Percentiles rank a stretch among this genome's conserved stretches.
Evolutionary conservation across 352 stramenopile genomes (phyloP).

Genomic region (Globisporangium orthogonon): DNA sequence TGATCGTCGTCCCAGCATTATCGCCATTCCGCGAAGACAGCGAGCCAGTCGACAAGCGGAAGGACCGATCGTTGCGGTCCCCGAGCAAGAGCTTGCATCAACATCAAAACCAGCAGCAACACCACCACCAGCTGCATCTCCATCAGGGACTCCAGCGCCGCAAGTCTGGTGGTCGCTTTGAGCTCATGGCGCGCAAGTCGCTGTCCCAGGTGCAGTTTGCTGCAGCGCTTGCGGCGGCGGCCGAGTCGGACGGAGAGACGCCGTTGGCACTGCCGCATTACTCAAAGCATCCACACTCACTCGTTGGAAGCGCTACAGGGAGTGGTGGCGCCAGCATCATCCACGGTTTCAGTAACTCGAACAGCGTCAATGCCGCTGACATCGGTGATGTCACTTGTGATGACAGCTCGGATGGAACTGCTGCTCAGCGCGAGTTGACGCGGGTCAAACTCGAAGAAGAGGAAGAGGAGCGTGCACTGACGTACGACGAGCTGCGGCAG

Average conservation of each 20-base stretch:
- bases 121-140: conserved; percentile 9
- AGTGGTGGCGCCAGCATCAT: neutral
- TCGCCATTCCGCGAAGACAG: conserved; percentile 2
- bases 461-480: conserved; percentile 63
- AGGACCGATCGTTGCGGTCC: neutral
- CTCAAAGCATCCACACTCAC: neutral
- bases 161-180: conserved; percentile 22
- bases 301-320: neutral
- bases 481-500: conserved; percentile 65
- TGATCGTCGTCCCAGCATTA: conserved; percentile 40
- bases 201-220: conserved; percentile 38
- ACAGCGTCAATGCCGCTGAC: neutral
- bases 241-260: conserved; percentile 2
- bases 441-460: conserved; percentile 32
- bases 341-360: neutral
- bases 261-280: conserved; percentile 1
- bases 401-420: neutral
- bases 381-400: neutral
- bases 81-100: conserved; percentile 10
- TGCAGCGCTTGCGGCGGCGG: conserved; percentile 16
- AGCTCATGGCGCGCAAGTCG: conserved; percentile 33
- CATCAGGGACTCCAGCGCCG: conserved; percentile 22
- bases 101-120: conserved; percentile 2
- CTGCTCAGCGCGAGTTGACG: neutral
- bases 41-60: neutral